Evolutionary conservation across 805 yeast genomes (phyloP).

Genomic region (Scheffersomyces coipomensis): DNA sequence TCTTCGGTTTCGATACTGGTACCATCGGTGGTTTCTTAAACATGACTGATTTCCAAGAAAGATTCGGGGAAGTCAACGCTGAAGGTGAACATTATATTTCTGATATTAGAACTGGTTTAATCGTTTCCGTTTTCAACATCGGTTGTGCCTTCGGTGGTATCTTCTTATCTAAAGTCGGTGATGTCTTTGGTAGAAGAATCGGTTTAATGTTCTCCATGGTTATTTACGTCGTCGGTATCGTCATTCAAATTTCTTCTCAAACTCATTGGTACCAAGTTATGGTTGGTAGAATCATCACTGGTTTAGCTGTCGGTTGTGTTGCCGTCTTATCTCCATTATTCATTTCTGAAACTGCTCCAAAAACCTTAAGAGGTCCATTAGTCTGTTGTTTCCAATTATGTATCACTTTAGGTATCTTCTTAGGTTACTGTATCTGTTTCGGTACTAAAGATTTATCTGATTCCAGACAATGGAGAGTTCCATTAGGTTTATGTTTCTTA

Average conservation of each 20-base stretch:
- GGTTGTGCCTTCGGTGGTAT: conserved; percentile 76
- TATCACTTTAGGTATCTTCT: conserved; percentile 68
- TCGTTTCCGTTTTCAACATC: conserved; percentile 58
- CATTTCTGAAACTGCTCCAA: conserved; percentile 71
- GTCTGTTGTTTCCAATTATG: conserved; percentile 69
- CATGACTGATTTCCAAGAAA: conserved; percentile 50
- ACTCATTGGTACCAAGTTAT: conserved; percentile 61
- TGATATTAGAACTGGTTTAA: conserved; percentile 49
- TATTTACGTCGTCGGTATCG: conserved; percentile 59
- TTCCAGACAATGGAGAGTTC: conserved; percentile 67
- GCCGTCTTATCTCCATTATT: conserved; percentile 67
- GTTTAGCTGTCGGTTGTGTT: conserved; percentile 73
- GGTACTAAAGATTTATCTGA: conserved; percentile 51
- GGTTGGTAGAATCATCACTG: conserved; percentile 65
- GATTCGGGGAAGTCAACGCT: conserved; percentile 48
- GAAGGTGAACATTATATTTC: conserved; percentile 42
- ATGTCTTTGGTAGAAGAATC: conserved; percentile 56
- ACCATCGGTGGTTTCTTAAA: conserved; percentile 71
- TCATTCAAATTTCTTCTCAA: conserved; percentile 57
- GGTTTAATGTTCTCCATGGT: conserved; percentile 53
- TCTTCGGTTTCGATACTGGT: conserved; percentile 79
- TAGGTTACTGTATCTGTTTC: conserved; percentile 65
- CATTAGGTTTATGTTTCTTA: conserved; percentile 52
- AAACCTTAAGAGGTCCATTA: conserved; percentile 66
- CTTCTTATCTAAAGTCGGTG: conserved; percentile 55